These are phyloP conservation scores for Cytospora chrysosperma DNA, from an alignment of 2,329 filamentous ascomycete genomes.

Conservation along the genomic window DNA sequence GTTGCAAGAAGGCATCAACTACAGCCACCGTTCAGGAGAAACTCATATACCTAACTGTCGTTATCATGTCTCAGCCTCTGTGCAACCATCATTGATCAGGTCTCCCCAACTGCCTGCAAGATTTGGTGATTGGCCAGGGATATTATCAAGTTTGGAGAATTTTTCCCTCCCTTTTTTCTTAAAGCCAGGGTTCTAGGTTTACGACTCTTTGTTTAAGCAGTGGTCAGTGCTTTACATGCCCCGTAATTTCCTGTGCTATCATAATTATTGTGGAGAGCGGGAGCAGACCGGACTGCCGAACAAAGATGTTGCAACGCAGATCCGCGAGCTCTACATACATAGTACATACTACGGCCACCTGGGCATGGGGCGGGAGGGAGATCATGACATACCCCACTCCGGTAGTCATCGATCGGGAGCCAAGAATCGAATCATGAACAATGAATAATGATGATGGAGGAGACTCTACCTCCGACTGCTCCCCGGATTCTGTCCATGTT, in stretches of 20 bases:
- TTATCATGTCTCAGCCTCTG: constrained; percentile 9
- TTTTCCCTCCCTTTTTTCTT: not conserved
- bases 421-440: constrained; percentile 2
- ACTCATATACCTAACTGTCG: not conserved
- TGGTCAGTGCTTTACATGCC: constrained; percentile 10
- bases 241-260: not conserved
- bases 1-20: not conserved
- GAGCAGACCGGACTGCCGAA: not conserved
- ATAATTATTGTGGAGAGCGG: not conserved
- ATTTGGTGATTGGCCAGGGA: not conserved
- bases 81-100: not conserved
- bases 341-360: too few relatives aligned
- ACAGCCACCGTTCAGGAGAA: not conserved
- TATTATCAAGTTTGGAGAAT: not conserved
- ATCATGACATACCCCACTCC: constrained; percentile 12
- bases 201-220: constrained; percentile 3
- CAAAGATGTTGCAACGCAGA: constrained; percentile 5
- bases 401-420: not conserved
- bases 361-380: not conserved
- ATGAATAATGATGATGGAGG: not conserved
- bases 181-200: not conserved
- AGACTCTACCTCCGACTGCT: not conserved
- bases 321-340: too few relatives aligned
- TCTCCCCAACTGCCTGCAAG: not conserved
- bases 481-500: not conserved